Base-by-base conservation (phyloP, 2,329 filamentous ascomycete genomes). In the Drechslerella dactyloides region DNA sequence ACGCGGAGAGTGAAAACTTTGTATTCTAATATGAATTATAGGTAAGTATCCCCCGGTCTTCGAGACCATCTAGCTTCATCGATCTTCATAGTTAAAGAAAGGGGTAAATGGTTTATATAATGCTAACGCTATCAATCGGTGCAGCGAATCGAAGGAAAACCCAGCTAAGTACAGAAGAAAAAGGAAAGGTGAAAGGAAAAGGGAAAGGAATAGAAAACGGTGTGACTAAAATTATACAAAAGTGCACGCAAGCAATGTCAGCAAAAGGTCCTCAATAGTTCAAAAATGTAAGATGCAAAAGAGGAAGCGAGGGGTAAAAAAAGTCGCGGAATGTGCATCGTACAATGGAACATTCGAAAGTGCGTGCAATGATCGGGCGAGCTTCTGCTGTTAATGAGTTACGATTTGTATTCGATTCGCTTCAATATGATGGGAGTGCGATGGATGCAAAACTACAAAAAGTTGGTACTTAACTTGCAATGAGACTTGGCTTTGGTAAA, bases 261-360 rank as follows among this genome's bases (percentile, higher is more conserved):
- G 15, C n/a, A 5, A 5, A 5, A 21, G 19, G 44, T 48, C 19
- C 15, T 19, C 44, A 48, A 48, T 8, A 21, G 21, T 48, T 10
- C 15, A 48, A 48, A 44, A 15, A 23, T n/a, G 15, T 58, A 50
- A 33, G 55, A 62, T 21, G n/a, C 19, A 27, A 63, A 11, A 13
- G 35, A 42, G 35, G 37, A 54, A 65, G 40, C 6, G 40, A 51
- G 27, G 13, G 3, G 27, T 66, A 60, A 60, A 50, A 50, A 19
- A 33, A 51, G 33, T 35, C 30, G 56, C 44, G 35, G 48, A 52
- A 53, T 42, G 51, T 54, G 59, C 50, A 62, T 62, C 54, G 46
- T 65, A 58, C 62, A 65, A 51, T 53, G 42, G 35, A 58, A 46
- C 42, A 60, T 19, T 44, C 33, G 11, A 52, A 30, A 13, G 15